These are phyloP conservation scores for Macrocystidia cucumis DNA, from an alignment of 1,284 basidiomycete species.

Conservation along the genomic window DNA sequence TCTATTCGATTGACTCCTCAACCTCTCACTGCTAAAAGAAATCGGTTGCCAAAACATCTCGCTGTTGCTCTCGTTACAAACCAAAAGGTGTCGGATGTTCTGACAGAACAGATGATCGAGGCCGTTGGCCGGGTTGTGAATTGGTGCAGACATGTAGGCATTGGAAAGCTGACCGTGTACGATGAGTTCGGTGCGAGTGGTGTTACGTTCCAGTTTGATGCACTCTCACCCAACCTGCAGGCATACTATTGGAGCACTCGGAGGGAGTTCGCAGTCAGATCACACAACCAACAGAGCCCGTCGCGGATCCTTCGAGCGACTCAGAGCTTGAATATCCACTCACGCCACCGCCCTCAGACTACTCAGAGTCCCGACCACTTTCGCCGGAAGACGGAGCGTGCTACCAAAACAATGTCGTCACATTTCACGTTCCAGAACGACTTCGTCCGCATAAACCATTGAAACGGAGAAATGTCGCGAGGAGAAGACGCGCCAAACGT, in stretches of 20 bases:
- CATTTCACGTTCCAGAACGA: slow-evolving; percentile 21
- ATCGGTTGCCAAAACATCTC: slow-evolving; percentile 54
- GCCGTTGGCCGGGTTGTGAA: slow-evolving; percentile 41
- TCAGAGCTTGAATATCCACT: slow-evolving; percentile 57
- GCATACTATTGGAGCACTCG: slow-evolving; percentile 35
- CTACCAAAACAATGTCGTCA: slow-evolving; percentile 28
- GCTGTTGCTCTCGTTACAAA: slow-evolving; percentile 47
- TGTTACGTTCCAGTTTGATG: slow-evolving; percentile 3
- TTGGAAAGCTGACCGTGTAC: slow-evolving; percentile 58
- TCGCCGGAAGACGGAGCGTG: no score
- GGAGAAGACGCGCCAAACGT: slow-evolving; percentile 3
- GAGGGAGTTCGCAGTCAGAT: slow-evolving; percentile 29
- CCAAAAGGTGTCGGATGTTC: slow-evolving; percentile 21
- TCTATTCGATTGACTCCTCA: slow-evolving; percentile 29
- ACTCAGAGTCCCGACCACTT: slow-evolving; percentile 50
- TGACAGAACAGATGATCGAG: slow-evolving; percentile 37
- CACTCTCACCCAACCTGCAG: slow-evolving; percentile 22
- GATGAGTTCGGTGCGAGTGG: slow-evolving; percentile 55
- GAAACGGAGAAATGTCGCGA: background rate
- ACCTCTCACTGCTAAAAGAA: slow-evolving; percentile 40
- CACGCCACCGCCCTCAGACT: slow-evolving; percentile 67
- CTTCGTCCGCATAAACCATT: slow-evolving; percentile 11
- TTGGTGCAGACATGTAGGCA: slow-evolving; percentile 56
- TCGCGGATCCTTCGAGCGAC: slow-evolving; percentile 33
- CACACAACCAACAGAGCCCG: no score